Evolutionary conservation across 306 rosid genomes (phyloP).

Genomic region (Prunus dulcis): DNA sequence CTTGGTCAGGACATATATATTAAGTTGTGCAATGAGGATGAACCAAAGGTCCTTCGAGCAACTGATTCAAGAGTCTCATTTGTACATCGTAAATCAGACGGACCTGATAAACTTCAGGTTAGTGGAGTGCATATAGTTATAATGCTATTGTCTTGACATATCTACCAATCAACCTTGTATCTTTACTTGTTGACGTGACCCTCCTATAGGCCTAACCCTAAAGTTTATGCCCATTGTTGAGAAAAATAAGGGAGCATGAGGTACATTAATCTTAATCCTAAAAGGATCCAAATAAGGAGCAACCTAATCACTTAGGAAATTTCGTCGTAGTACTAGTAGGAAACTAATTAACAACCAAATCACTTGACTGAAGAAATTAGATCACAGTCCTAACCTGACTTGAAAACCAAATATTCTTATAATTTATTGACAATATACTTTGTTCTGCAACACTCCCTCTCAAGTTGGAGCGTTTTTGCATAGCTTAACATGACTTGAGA

Average conservation of each 20-base stretch:
- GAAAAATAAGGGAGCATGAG: background rate
- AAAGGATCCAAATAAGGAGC: background rate
- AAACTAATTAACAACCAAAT: background rate
- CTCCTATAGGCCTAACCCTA: background rate
- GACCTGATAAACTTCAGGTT: slow-evolving; percentile 84
- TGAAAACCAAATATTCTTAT: no score
- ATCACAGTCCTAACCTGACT: no score
- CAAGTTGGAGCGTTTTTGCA: no score
- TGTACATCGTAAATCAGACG: slow-evolving; percentile 48
- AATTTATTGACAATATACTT: no score
- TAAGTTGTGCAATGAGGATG: slow-evolving; percentile 73
- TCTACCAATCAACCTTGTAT: background rate
- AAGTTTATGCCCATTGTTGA: background rate
- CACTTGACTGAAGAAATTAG: background rate
- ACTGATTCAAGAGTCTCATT: slow-evolving; percentile 80
- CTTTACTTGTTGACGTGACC: background rate
- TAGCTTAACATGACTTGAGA: no score
- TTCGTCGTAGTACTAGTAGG: background rate
- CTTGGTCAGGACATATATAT: slow-evolving; percentile 74
- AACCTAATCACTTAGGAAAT: background rate
- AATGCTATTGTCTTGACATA: background rate
- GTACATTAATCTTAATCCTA: background rate
- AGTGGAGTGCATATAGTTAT: slow-evolving; percentile 5
- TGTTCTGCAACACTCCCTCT: no score
- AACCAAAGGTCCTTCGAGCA: slow-evolving; percentile 69